Percentiles rank a stretch among this genome's conserved stretches.
Evolutionary conservation across 768 basidiomycete species (phyloP).

Genomic region (Rhodotorula diobovata): DNA sequence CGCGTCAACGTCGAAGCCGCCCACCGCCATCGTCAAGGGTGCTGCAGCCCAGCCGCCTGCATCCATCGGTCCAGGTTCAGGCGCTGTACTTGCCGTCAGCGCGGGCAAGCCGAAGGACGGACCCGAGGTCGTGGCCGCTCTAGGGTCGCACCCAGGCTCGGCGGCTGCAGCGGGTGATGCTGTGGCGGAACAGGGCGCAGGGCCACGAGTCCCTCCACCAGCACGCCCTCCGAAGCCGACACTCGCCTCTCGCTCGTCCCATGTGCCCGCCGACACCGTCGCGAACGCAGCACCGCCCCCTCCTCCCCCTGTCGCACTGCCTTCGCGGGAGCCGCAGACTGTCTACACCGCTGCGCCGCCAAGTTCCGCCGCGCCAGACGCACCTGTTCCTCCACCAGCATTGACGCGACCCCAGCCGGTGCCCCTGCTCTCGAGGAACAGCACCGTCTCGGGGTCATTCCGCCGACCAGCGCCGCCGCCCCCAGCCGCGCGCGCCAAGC

Average conservation of each 20-base stretch:
- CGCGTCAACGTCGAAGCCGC: background rate
- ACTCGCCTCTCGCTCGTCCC: background rate
- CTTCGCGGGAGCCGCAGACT: background rate
- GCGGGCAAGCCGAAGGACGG: too few relatives aligned
- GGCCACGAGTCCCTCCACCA: background rate
- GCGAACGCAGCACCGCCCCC: background rate
- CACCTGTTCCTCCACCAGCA: too few relatives aligned
- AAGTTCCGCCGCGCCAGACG: rapidly evolving
- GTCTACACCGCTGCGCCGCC: rapidly evolving
- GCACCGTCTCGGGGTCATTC: background rate
- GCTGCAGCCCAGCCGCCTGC: too few relatives aligned
- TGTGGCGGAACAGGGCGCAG: background rate
- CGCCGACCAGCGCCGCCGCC: background rate
- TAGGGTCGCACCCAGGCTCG: too few relatives aligned
- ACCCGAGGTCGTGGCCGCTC: too few relatives aligned
- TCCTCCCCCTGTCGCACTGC: background rate
- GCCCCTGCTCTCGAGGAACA: background rate
- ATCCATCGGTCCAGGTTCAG: too few relatives aligned
- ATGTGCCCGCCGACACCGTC: background rate
- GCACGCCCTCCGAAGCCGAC: background rate
- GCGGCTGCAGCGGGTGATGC: background rate
- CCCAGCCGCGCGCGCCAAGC: background rate
- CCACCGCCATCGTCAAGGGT: background rate
- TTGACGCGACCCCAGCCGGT: background rate
- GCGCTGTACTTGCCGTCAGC: too few relatives aligned